phyloP scores from a whole-genome alignment of 805 yeast genomes.

The Candida manassasensis region DNA sequence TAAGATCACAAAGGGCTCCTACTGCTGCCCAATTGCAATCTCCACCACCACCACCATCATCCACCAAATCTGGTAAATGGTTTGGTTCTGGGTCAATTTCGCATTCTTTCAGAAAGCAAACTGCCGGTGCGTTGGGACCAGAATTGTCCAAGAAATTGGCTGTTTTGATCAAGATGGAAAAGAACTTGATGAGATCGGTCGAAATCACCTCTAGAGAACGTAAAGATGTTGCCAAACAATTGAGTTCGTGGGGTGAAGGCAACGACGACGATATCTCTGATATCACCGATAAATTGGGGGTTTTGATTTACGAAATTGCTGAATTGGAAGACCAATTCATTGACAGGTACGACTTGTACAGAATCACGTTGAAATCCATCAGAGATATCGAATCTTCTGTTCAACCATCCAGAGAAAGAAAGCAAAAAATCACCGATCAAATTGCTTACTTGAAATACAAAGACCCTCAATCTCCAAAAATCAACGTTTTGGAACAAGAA shows the following conservation, averaged over 20 bases:
- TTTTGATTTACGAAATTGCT: constrained; percentile 90
- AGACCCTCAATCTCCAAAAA: constrained; percentile 97
- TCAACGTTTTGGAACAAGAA: constrained; percentile 94
- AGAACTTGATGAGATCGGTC: constrained; percentile 88
- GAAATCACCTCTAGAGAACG: constrained; percentile 93
- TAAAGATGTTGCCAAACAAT: constrained; percentile 93
- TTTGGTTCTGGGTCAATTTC: constrained; percentile 73
- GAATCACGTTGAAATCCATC: constrained; percentile 89
- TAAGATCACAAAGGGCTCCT: constrained; percentile 75
- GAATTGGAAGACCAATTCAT: constrained; percentile 97
- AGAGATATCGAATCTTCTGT: constrained; percentile 97
- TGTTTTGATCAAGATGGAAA: constrained; percentile 91
- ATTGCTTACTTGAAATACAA: constrained; percentile 97
- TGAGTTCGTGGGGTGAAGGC: constrained; percentile 96
- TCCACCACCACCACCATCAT: constrained; percentile 77
- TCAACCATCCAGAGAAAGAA: constrained; percentile 97
- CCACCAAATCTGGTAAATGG: constrained; percentile 62
- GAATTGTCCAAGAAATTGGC: constrained; percentile 90
- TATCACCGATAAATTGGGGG: constrained; percentile 96
- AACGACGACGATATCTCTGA: constrained; percentile 97
- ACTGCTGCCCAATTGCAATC: constrained; percentile 76
- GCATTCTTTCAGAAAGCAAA: constrained; percentile 65
- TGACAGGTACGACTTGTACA: constrained; percentile 97
- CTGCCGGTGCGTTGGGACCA: constrained; percentile 93
- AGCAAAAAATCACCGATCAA: constrained; percentile 95